Base-by-base conservation (phyloP, 1,139 yeast species). In the Taphrina wiesneri region DNA sequence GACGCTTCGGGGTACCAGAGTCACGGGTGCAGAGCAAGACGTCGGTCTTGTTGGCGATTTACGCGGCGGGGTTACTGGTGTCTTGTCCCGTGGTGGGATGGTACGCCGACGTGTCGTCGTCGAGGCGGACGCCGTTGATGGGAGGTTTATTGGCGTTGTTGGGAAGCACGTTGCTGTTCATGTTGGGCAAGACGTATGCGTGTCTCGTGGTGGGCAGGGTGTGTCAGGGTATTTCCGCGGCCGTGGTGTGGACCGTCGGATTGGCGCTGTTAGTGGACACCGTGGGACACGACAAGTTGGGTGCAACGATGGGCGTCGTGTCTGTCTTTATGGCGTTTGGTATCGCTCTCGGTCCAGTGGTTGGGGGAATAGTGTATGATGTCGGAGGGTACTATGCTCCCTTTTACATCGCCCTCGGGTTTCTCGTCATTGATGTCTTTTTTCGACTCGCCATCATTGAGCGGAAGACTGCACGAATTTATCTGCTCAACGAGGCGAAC, bases 161-260 rank as follows among this genome's bases (percentile, higher is more conserved):
- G 26, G 78, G 73, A 0, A 71, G 77, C 4, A 75, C 78, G 0
- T 59, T 73, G 13, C 70, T 77, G 56, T 69, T 76, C 19, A 72
- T 73, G 52, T 68, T 76, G 36, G 71, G 77, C n/a, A 11, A 67
- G 26, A 69, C 72, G 1, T 63, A 74, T 28, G 72, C 72, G 47
- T 63, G 74, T 51, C 76, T 74, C 63, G 70, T 74, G 61, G 71
- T 74, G 43, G 79, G 77, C 28, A 71, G 79, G 34, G 66, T 75
- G 15, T 49, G 76, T 23, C 78, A 76, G 66, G 79, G 79, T 0
- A 45, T 74, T 1, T 73, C 78, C 32, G 78, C 74, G 13, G 76
- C 76, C n/a, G 70, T 75, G 3, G 77, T 76, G 5, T 77, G 79
- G 79, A 73, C 75, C 0, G 77, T 75, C n/a, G 79, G 79, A 3